Evolutionary conservation across 2,329 filamentous ascomycete genomes (phyloP), one percentile per base, ranked within the genome.

Genomic region (Capronia coronata): DNA sequence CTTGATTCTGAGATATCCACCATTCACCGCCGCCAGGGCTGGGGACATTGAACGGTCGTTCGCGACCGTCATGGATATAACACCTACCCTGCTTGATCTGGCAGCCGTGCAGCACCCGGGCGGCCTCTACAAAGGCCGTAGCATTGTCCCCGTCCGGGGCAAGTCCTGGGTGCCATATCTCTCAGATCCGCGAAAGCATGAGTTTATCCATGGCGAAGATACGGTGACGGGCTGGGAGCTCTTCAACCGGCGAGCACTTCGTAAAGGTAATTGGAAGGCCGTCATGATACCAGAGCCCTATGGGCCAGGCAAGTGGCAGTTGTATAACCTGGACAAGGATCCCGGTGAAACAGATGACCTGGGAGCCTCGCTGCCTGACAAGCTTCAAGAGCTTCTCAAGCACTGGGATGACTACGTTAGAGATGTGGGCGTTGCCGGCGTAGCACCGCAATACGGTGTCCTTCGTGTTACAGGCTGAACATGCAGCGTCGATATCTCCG

Each of bases 191-290:
- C 11, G 13, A 13, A 43, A 32, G 6, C 18, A 42, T 3, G 8
- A 29, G 3, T 14, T 35, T 2, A 61, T 63, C 21, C 61, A 64
- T 39, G 41, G 56, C 8, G 60, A 61, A 7, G 59, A 63, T n/a
- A 46, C 51, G 8, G 59, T 62, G 9, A 52, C 54, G n/a, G 64
- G 63, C 3, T 66, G 64, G 60, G 68, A 71, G 55, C 57, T 67
- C 7, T 62, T 61, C 38, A 67, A 66, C 9, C 61, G 59, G 3
- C 61, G 58, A 16, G 68, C 65, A 3, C 95, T 96, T 63, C 83
- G 86, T 49, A 84, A 88, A 47, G 87, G 87, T 4, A 75, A 78
- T 38, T 95, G 87, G 87, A 96, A 96, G 74, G 95, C 88, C 66
- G 81, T 91, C 57, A 87, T 80, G 56, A 95, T 87, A 61, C 82